These are phyloP conservation scores for Helotiales sp. DNA, from an alignment of 2,329 filamentous ascomycete species.

Conservation along the genomic window DNA sequence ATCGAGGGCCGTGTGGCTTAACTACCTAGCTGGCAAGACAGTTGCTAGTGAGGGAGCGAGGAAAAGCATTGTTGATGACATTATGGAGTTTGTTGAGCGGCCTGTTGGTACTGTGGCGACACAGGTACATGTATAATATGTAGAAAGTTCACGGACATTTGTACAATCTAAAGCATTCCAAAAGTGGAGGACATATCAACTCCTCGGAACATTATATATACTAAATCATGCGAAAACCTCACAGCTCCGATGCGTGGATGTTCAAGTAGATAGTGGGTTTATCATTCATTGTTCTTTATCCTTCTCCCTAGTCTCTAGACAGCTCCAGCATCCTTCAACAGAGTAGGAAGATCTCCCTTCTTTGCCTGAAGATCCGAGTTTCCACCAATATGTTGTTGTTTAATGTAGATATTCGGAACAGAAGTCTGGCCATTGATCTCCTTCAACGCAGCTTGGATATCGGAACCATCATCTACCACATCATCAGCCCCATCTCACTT, in stretches of 20 bases:
- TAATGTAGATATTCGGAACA: slow-evolving; percentile 96
- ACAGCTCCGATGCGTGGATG: too few species aligned
- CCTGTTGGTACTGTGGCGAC: slow-evolving; percentile 85
- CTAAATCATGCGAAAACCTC: too few species aligned
- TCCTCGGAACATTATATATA: too few species aligned
- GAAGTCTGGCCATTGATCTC: slow-evolving; percentile 81
- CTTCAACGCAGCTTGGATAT: slow-evolving; percentile 78
- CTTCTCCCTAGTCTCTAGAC: slow-evolving; percentile 44
- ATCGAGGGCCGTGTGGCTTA: slow-evolving; percentile 80
- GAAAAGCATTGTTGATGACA: slow-evolving; percentile 79
- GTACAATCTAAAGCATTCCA: too few species aligned
- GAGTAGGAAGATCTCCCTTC: slow-evolving; percentile 63
- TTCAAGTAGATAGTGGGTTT: background rate
- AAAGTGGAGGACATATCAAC: too few species aligned
- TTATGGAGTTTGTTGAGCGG: slow-evolving; percentile 84
- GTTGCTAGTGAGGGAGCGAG: slow-evolving; percentile 84
- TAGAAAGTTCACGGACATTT: slow-evolving; percentile 1
- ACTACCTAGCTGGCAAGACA: slow-evolving; percentile 83
- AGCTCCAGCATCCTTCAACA: slow-evolving; percentile 66
- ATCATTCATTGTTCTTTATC: background rate
- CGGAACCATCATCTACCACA: slow-evolving; percentile 71
- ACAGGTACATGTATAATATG: slow-evolving; percentile 53
- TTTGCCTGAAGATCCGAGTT: slow-evolving; percentile 81
- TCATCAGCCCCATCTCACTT: slow-evolving; percentile 10
- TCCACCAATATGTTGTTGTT: slow-evolving; percentile 87